Base-by-base conservation (phyloP, 257 asterid genomes). In the Solanum gracilifrons region DNA sequence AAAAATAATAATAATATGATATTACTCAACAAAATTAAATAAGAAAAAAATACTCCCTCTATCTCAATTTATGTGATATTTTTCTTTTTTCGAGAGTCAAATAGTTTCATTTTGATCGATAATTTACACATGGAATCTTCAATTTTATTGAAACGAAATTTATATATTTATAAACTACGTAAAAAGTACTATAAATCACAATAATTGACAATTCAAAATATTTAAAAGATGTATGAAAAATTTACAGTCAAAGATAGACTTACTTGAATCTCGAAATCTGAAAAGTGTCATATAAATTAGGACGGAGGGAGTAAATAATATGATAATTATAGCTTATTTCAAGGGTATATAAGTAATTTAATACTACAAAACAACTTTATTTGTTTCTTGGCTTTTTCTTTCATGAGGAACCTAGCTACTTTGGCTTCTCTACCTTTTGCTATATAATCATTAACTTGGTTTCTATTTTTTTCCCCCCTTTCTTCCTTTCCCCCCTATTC, bases 311-410 rank as follows among this genome's bases (percentile, higher is more conserved):
- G 6, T 15, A 31, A 1, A 29, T 27, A 80, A 46, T 43, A 15
- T 43, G 5, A 10, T 43, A 80, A 18, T 43, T 80, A 46, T 27
- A 80, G 25, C 85, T 80, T 36, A 16, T 27, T 0, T 2, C 27
- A 80, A 80, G 85, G 85, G 27, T 29, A 46, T 46, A 80, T 0
- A 16, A 16, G 68, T 46, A 46, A 29, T 80, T 80, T 5, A 5
- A 0, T 0, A 43, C 41, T 16, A 46, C 18, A 46, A 29, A 43
- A 43, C 31, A 43, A 43, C 66, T 79, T 79, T 79, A 77, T 41
- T 86, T 92, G 93, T 91, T 93, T 90, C 92, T 89, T 68, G 80
- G 33, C 94, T 90, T 92, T 91, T 86, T 62, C 77, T 87, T 51
- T 51, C 4, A 18, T 18, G 62, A 51, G n/a, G 23, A 51, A 51